Base-by-base conservation (phyloP, 75 land plant species). In the Cunninghamia lanceolata region DNA sequence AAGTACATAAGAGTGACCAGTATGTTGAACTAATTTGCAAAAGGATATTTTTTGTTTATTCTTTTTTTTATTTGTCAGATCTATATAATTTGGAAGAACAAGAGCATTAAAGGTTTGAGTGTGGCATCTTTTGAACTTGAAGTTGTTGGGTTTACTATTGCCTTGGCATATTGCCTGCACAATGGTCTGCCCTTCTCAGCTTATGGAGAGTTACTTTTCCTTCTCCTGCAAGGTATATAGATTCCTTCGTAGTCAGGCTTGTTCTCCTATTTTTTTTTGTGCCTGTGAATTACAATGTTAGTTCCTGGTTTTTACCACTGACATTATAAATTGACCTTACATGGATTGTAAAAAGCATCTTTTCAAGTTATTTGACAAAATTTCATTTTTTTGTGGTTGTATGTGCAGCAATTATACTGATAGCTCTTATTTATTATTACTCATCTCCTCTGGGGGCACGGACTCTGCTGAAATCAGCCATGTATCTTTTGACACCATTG, bases 131-230 rank as follows among this genome's bases (percentile, higher is more conserved):
- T 96, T 90, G 99, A 98, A 88, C 93, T 98, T 50, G 99, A 98
- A 85, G 99, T 95, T 21, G 97, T 97, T 45, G 99, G 99, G 14
- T 96, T 90, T 85, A 98, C 99, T 1, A 92, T 98, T 89, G 92
- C 97, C 73, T 84, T 98, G 88, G 96, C 99, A 13, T 98, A 97
- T 88, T 98, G 99, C 85, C 74, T 98, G 38, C 94, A 94, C 82
- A 95, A 97, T 84, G 89, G 89, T 70, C 91, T 98, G 42, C 97
- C 99, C 0, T 96, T 98, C 86, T 98, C 99, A 68, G 97, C 99
- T 38, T 98, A 94, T 89, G 99, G 99, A 63, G 99, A 98, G 74
- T 82, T 95, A 66, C 83, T 87, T 46, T 96, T 96, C 82, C 93
- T 98, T 43, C 89, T 95, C 71, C 75, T 97, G 47, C 99, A 96